Evolutionary conservation across 73 alveolate species (phyloP), one percentile per base, ranked within the genome.

Genomic region (Symbiodinium natans): DNA sequence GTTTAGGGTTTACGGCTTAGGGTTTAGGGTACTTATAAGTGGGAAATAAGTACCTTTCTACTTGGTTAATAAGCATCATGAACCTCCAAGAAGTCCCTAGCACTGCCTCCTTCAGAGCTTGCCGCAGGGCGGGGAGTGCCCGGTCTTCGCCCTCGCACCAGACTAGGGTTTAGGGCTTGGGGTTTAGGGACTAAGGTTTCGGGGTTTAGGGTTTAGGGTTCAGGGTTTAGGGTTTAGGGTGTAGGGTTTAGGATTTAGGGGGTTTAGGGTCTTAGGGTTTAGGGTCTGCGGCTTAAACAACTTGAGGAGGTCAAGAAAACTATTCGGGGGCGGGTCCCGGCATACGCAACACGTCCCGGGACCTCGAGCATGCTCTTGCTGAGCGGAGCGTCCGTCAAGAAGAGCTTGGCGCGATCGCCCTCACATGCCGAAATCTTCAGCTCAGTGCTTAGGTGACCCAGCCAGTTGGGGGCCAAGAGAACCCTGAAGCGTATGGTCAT

Each of bases 361-460:
- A 27, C 77, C 77, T 63, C 36, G 36, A 63, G 77, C 77, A 63
- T 63, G 31, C 77, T 63, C 25, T 27, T 63, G 77, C 77, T 63
- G 36, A 63, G 77, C 34, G 77, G 77, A 27, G 77, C 77, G 13
- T 63, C 77, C 15, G 77, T 63, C 77, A 63, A 63, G 77, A 63
- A 63, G 77, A 63, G 77, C 77, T 63, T 63, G 10, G 77, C 77
- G 31, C 77, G 77, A 63, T 63, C 77, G 77, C 77, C 77, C 77
- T 63, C 29, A 3, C 68, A 10, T 52, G 23, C 2, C 0, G 31
- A 21, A 63, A 63, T 1, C 36, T 63, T 27, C 59, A 7, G 36
- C 31, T 27, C 6, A 1, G 36, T 15, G 77, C 39, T 63, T 25
- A 56, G 59, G 25, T 21, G 68, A n/a, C n/a, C n/a, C n/a, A n/a